A percentile compares a stretch with the other conserved stretches of the same genome.
phyloP scores from a whole-genome alignment of 768 basidiomycete species.

The Mycena albidolilacea region DNA sequence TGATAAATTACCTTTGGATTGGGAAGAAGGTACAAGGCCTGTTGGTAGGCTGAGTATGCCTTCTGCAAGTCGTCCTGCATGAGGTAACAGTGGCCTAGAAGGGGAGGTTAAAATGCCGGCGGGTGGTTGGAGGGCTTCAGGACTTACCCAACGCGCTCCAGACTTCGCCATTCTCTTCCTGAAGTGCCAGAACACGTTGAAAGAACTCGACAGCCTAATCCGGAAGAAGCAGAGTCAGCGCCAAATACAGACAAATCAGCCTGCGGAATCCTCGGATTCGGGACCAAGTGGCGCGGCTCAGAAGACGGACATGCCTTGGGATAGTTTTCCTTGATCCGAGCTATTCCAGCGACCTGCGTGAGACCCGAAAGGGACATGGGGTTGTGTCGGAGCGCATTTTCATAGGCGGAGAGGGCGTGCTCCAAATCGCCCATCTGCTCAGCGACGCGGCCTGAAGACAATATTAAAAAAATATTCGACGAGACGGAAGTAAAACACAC shows the following conservation, averaged over 20 bases:
- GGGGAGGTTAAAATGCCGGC: conserved; percentile 14
- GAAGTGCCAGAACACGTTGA: conserved; percentile 89
- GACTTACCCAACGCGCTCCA: conserved; percentile 93
- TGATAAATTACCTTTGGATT: conserved; percentile 85
- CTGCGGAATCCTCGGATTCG: conserved; percentile 40
- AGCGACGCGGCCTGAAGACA: conserved; percentile 84
- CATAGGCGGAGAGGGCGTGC: conserved; percentile 93
- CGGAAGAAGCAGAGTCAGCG: conserved; percentile 41
- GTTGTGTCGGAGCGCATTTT: conserved; percentile 96
- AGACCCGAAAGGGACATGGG: conserved; percentile 91
- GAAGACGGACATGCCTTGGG: conserved; percentile 78
- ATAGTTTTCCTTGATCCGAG: conserved; percentile 98
- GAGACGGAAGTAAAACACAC: conserved; percentile 57
- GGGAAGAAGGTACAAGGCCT: conserved; percentile 94
- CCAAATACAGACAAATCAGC: conserved; percentile 46
- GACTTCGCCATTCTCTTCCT: conserved; percentile 98
- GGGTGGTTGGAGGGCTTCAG: conserved; percentile 27
- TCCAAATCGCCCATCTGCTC: conserved; percentile 97
- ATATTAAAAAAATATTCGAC: conserved; percentile 25
- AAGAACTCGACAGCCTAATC: conserved; percentile 95
- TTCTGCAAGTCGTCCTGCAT: conserved; percentile 99
- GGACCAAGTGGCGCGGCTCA: conserved; percentile 39
- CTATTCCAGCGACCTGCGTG: conserved; percentile 95
- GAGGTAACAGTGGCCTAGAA: conserved; percentile 92
- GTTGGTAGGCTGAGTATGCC: conserved; percentile 98